phyloP scores from a whole-genome alignment of 164 flowering plant species.

The Brasenia schreberi region DNA sequence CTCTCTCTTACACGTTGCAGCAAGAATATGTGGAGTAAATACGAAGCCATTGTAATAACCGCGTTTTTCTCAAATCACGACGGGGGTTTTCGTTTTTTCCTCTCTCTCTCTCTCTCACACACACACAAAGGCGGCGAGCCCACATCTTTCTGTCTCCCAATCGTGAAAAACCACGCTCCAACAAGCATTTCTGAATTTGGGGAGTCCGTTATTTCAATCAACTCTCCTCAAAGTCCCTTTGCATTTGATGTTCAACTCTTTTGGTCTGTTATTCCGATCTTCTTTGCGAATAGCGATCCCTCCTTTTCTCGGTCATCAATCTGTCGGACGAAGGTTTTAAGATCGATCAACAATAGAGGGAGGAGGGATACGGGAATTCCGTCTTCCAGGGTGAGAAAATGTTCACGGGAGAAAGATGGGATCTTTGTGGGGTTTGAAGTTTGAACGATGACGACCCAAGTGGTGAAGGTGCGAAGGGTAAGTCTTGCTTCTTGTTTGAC shows the following conservation, averaged over 20 bases:
- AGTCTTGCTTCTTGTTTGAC: constrained; percentile 72
- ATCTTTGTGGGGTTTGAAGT: constrained; percentile 5
- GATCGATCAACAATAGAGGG: not conserved
- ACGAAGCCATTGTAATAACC: too few species aligned
- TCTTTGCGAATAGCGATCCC: too few species aligned
- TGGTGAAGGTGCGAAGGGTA: constrained; percentile 59
- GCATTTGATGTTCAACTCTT: not conserved
- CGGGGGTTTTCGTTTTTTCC: not conserved
- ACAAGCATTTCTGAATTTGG: not conserved
- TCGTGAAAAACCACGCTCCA: not conserved
- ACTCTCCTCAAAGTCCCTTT: not conserved
- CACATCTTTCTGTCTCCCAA: not conserved
- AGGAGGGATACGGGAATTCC: not conserved
- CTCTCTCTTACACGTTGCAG: too few species aligned
- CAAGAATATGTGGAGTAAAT: too few species aligned
- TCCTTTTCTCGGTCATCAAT: too few species aligned
- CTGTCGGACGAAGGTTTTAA: not conserved
- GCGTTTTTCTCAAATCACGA: too few species aligned
- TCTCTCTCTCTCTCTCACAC: not conserved
- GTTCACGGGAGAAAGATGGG: not conserved
- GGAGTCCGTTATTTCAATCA: not conserved
- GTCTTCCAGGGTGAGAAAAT: not conserved
- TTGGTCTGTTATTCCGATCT: too few species aligned
- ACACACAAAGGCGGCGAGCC: too few species aligned
- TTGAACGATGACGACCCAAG: constrained; percentile 36